These are phyloP conservation scores for Gymnopilus dilepis DNA, from an alignment of 768 basidiomycete genomes.

Conservation along the genomic window DNA sequence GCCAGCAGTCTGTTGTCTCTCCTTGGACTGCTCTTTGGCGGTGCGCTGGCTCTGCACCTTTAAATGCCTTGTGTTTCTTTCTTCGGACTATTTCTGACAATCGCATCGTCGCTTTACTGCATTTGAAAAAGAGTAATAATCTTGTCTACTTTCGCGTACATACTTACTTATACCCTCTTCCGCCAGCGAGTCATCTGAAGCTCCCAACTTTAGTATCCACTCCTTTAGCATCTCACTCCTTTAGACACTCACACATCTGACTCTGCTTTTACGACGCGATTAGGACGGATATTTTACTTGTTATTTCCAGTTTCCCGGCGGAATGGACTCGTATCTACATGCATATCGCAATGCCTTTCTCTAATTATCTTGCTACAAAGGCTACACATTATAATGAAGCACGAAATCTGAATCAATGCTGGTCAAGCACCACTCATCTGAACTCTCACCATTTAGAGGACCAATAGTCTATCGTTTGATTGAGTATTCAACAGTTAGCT, in stretches of 20 bases:
- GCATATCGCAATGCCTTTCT: neutral
- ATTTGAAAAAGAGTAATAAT: neutral
- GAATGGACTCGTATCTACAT: slow-evolving; percentile 8
- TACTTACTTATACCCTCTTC: slow-evolving; percentile 8
- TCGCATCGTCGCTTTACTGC: neutral
- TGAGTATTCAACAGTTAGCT: neutral
- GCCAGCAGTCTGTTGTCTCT: neutral
- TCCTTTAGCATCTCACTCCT: slow-evolving; percentile 14
- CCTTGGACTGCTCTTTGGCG: slow-evolving; percentile 7
- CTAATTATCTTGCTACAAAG: neutral
- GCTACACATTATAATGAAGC: slow-evolving; percentile 1
- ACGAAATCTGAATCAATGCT: neutral
- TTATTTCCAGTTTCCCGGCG: slow-evolving; percentile 2
- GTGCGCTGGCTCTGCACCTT: slow-evolving; percentile 5
- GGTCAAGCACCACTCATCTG: neutral
- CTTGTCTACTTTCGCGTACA: neutral
- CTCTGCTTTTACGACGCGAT: slow-evolving; percentile 3
- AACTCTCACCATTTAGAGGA: neutral
- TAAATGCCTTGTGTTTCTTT: neutral
- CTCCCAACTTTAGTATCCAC: slow-evolving; percentile 3
- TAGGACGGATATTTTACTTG: slow-evolving; percentile 5
- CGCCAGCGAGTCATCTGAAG: slow-evolving; percentile 1
- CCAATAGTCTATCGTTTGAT: neutral
- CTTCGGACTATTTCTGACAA: neutral
- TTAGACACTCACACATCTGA: slow-evolving; percentile 5